Evolutionary conservation across 306 rosid genomes (phyloP).

Genomic region (Sesbania bispinosa): DNA sequence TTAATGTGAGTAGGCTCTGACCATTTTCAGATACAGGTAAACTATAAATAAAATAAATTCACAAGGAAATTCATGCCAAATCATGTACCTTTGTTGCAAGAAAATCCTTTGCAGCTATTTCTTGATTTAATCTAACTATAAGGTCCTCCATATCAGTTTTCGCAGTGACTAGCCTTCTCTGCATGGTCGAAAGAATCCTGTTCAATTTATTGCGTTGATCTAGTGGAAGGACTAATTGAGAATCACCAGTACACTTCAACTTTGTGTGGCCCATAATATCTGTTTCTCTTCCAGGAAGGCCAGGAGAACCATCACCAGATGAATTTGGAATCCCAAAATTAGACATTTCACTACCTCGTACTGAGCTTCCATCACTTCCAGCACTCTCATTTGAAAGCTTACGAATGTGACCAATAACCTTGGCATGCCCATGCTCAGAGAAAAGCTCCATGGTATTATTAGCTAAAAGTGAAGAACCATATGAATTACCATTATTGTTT

Average conservation of each 20-base stretch:
- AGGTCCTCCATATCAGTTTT: constrained; percentile 98
- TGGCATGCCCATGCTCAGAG: constrained; percentile 63
- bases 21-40: constrained; percentile 10
- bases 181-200: constrained; percentile 88
- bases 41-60: background rate
- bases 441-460: constrained; percentile 68
- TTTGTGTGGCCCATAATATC: constrained; percentile 50
- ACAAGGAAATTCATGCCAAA: constrained; percentile 7
- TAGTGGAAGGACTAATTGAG: constrained; percentile 73
- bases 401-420: constrained; percentile 56
- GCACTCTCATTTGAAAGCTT: constrained; percentile 80
- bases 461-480: constrained; percentile 58
- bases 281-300: constrained; percentile 53
- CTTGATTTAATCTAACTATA: constrained; percentile 89
- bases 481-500: constrained; percentile 65
- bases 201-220: constrained; percentile 91
- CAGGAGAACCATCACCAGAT: constrained; percentile 63
- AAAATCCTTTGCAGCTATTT: constrained; percentile 91
- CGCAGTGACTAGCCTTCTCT: constrained; percentile 79
- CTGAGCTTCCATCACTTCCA: constrained; percentile 88
- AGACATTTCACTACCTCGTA: constrained; percentile 81
- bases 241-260: constrained; percentile 52
- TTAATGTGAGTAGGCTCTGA: background rate
- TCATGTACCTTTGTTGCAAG: constrained; percentile 82
- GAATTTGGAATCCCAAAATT: constrained; percentile 66